These are phyloP conservation scores for Gonapodya prolifera DNA, from an alignment of 192 early-diverging fungal species.

Conservation along the genomic window DNA sequence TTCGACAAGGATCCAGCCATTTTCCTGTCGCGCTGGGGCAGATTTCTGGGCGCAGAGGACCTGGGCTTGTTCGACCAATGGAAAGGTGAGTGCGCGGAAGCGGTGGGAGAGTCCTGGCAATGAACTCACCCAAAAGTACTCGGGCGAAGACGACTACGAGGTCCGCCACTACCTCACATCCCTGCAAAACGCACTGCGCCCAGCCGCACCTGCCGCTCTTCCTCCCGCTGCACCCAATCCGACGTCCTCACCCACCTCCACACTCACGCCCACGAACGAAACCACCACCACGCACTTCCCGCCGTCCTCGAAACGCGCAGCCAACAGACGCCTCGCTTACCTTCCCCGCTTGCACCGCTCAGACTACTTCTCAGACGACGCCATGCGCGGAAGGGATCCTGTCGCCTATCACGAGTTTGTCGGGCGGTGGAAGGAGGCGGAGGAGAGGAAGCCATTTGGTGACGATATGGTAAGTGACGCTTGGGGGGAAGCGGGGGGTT, in stretches of 20 bases:
- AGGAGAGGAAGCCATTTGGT: background rate
- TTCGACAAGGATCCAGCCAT: background rate
- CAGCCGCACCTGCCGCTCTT: no score
- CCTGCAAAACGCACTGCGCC: no score
- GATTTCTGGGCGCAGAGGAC: background rate
- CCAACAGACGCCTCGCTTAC: background rate
- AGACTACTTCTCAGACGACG: background rate
- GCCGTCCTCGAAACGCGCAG: background rate
- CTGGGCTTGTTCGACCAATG: background rate
- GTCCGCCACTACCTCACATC: background rate
- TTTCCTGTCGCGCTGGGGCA: background rate
- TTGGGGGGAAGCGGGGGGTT: background rate
- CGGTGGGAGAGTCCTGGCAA: background rate
- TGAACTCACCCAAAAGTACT: background rate
- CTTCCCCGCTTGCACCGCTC: background rate
- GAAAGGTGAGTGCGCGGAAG: background rate
- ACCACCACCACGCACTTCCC: background rate
- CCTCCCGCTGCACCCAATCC: background rate
- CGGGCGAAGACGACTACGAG: background rate
- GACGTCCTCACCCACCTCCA: no score
- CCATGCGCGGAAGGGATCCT: background rate
- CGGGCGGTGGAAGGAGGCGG: background rate
- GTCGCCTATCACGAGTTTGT: background rate
- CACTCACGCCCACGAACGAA: background rate
- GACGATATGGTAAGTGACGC: background rate